phyloP scores from a whole-genome alignment of 2,329 filamentous ascomycete species.

The Alternaria alternata region DNA sequence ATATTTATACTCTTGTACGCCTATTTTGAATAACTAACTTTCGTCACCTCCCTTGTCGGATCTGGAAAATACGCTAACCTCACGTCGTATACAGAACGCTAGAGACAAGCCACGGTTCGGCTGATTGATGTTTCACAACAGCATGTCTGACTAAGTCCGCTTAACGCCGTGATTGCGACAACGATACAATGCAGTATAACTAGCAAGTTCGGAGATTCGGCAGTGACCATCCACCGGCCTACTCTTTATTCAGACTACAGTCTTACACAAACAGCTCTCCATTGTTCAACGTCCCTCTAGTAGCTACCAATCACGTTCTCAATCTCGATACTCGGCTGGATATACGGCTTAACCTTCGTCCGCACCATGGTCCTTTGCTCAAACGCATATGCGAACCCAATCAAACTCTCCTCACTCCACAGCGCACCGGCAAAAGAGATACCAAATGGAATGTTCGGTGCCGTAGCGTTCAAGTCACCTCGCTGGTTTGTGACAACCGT shows the following conservation, averaged over 20 bases:
- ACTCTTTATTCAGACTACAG: neutral
- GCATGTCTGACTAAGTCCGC: neutral
- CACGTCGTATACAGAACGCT: neutral
- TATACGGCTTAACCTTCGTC: constrained; percentile 57
- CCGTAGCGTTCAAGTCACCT: constrained; percentile 62
- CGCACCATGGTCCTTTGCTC: constrained; percentile 67
- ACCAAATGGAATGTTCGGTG: constrained; percentile 67
- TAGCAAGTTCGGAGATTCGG: neutral
- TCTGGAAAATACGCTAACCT: neutral
- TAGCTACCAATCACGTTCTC: constrained; percentile 49
- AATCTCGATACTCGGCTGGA: constrained; percentile 60
- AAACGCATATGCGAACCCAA: constrained; percentile 73
- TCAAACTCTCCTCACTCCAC: constrained; percentile 69
- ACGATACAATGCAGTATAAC: neutral
- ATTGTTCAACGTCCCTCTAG: neutral
- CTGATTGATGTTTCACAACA: no score
- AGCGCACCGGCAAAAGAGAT: constrained; percentile 68
- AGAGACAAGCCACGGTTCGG: neutral
- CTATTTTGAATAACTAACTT: neutral
- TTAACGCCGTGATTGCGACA: neutral
- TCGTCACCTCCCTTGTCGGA: accelerated
- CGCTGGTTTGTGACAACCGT: constrained; percentile 56
- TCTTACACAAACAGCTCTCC: neutral
- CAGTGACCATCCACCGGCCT: neutral
- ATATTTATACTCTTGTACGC: neutral